A percentile compares a stretch with the other conserved stretches of the same genome.
These are phyloP conservation scores for Ganoderma sp. DNA, from an alignment of 1,284 basidiomycete species.

Conservation along the genomic window DNA sequence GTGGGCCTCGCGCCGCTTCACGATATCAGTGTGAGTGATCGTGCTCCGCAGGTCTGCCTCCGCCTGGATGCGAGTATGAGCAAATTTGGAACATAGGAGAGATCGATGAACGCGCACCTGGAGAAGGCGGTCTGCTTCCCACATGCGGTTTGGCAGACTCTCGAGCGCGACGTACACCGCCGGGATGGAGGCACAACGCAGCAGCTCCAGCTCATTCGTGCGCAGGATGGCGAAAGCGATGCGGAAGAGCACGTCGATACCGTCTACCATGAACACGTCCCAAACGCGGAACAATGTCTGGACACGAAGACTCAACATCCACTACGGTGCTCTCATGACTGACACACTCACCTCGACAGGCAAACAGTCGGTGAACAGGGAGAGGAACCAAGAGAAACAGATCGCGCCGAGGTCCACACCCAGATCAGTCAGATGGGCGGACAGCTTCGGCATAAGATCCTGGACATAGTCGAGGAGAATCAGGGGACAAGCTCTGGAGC, in stretches of 20 bases:
- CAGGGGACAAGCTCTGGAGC: slow-evolving; percentile 92
- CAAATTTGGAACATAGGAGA: background rate
- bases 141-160: slow-evolving; percentile 88
- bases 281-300: slow-evolving; percentile 89
- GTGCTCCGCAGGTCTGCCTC: slow-evolving; percentile 73
- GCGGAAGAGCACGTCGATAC: slow-evolving; percentile 91
- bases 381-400: slow-evolving; percentile 98
- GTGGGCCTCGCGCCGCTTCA: slow-evolving; percentile 68
- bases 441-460: slow-evolving; percentile 77
- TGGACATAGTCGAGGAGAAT: slow-evolving; percentile 89
- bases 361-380: slow-evolving; percentile 94
- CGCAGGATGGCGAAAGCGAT: slow-evolving; percentile 88
- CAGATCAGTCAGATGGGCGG: slow-evolving; percentile 77
- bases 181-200: slow-evolving; percentile 82
- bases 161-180: slow-evolving; percentile 88
- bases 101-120: slow-evolving; percentile 57
- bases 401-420: slow-evolving; percentile 93
- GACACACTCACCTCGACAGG: slow-evolving; percentile 82
- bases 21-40: slow-evolving; percentile 72
- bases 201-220: slow-evolving; percentile 81
- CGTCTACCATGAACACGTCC: slow-evolving; percentile 97
- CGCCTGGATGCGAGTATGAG: slow-evolving; percentile 46
- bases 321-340: slow-evolving; percentile 1
- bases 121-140: slow-evolving; percentile 89
- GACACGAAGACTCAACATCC: slow-evolving; percentile 12